phyloP scores from a whole-genome alignment of 176 grass and related monocot genomes.

The Musa beccarii region DNA sequence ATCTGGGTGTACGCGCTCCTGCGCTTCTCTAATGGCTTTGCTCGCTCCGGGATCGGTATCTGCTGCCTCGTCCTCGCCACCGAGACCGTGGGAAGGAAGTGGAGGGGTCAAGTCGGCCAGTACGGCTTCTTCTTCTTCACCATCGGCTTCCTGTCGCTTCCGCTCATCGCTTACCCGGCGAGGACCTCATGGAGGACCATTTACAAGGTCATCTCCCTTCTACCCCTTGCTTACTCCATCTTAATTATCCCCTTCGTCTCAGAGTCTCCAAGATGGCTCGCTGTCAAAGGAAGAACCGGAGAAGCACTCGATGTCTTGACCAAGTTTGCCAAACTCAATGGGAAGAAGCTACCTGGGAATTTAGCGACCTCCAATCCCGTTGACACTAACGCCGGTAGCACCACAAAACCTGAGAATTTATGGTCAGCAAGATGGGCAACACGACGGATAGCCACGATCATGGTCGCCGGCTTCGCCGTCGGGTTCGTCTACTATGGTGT shows the following conservation, averaged over 20 bases:
- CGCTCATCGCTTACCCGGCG: constrained; percentile 30
- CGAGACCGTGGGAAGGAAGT: constrained; percentile 33
- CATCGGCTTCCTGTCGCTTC: constrained; percentile 40
- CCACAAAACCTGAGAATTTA: constrained; percentile 19
- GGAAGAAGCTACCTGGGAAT: constrained; percentile 27
- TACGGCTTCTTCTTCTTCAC: constrained; percentile 57
- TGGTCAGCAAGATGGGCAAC: constrained; percentile 36
- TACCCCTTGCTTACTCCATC: constrained; percentile 33
- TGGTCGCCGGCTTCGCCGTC: constrained; percentile 32
- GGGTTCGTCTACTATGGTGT: constrained; percentile 52
- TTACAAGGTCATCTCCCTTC: constrained; percentile 42
- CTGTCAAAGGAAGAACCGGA: constrained; percentile 24
- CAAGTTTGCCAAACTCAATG: constrained; percentile 36
- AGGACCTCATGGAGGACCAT: constrained; percentile 35
- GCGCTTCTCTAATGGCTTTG: constrained; percentile 38
- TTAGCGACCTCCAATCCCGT: constrained; percentile 11
- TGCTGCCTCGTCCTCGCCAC: constrained; percentile 49
- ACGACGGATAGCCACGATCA: constrained; percentile 22
- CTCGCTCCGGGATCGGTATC: constrained; percentile 41
- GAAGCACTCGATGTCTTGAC: constrained; percentile 31
- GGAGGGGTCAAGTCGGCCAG: constrained; percentile 49
- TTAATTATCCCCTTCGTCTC: constrained; percentile 34
- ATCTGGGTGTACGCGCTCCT: constrained; percentile 38
- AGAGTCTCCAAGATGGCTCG: constrained; percentile 48
- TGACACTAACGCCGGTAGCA: not conserved